A percentile compares a stretch with the other conserved stretches of the same genome.
Conservation (phyloP, 306 rosid genomes). For the Ormosia semicastrata region DNA sequence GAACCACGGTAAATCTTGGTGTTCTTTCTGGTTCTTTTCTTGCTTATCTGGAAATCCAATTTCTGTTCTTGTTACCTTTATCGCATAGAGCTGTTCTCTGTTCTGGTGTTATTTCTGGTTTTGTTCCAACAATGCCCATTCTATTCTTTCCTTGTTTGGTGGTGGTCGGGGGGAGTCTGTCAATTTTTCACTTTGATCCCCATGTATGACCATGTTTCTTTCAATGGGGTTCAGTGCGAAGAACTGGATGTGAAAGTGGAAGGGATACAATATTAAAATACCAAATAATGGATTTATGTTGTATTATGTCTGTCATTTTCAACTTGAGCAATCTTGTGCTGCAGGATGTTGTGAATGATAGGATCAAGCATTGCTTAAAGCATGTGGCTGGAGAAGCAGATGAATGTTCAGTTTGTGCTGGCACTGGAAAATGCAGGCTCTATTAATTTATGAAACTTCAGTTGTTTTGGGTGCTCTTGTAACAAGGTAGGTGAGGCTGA, state of each 20-base stretch:
- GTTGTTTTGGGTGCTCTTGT: not conserved
- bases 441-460: constrained; percentile 23
- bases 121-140: too few relatives aligned
- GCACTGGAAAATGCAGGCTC: constrained; percentile 79
- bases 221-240: not conserved
- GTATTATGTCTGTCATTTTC: constrained; percentile 12
- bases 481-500: not conserved
- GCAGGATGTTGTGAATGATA: constrained; percentile 86
- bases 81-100: too few relatives aligned
- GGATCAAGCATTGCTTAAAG: constrained; percentile 76
- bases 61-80: too few relatives aligned
- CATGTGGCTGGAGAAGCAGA: constrained; percentile 75
- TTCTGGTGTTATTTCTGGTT: too few relatives aligned
- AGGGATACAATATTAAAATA: not conserved
- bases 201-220: not conserved
- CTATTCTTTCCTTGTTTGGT: not conserved
- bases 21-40: too few relatives aligned
- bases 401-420: constrained; percentile 80
- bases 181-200: not conserved
- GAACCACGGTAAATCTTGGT: too few relatives aligned
- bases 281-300: not conserved
- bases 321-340: constrained; percentile 23
- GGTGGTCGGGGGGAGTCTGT: not conserved
- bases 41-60: too few relatives aligned
- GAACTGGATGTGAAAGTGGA: not conserved